phyloP scores from a whole-genome alignment of 2,329 filamentous ascomycete species.

The Claviceps sp. region DNA sequence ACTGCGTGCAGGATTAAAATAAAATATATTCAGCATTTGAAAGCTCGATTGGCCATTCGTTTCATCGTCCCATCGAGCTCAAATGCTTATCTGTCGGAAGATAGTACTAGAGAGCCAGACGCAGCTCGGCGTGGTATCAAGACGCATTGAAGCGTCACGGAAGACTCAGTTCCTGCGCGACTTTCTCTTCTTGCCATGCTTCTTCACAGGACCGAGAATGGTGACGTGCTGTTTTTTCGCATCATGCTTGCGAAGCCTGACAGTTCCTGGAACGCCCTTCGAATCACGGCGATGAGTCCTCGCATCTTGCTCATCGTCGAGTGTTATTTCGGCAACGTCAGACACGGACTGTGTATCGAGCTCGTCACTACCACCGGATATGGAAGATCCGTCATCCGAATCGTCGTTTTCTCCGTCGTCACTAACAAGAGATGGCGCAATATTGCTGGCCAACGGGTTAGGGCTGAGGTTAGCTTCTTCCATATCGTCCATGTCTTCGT shows the following conservation, averaged over 20 bases:
- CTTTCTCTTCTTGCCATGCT: slow-evolving; percentile 21
- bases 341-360: slow-evolving; percentile 46
- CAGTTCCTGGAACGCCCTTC: slow-evolving; percentile 28
- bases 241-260: slow-evolving; percentile 41
- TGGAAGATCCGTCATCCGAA: slow-evolving; percentile 49
- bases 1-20: slow-evolving; percentile 5
- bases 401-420: slow-evolving; percentile 70
- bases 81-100: background rate
- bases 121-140: no score
- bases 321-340: slow-evolving; percentile 47
- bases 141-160: background rate
- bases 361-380: slow-evolving; percentile 43
- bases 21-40: slow-evolving; percentile 4
- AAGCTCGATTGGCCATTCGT: slow-evolving; percentile 1
- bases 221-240: slow-evolving; percentile 35
- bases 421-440: slow-evolving; percentile 66
- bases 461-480: slow-evolving; percentile 52
- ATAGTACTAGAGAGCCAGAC: background rate
- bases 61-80: slow-evolving; percentile 2
- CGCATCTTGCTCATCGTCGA: slow-evolving; percentile 42
- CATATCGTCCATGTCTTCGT: slow-evolving; percentile 36
- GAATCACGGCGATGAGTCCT: slow-evolving; percentile 31
- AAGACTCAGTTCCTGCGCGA: slow-evolving; percentile 9
- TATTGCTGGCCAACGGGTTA: slow-evolving; percentile 57
- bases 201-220: slow-evolving; percentile 38